Evolutionary conservation across 352 stramenopile genomes (phyloP).

Genomic region (Phytophthora tentaculata): DNA sequence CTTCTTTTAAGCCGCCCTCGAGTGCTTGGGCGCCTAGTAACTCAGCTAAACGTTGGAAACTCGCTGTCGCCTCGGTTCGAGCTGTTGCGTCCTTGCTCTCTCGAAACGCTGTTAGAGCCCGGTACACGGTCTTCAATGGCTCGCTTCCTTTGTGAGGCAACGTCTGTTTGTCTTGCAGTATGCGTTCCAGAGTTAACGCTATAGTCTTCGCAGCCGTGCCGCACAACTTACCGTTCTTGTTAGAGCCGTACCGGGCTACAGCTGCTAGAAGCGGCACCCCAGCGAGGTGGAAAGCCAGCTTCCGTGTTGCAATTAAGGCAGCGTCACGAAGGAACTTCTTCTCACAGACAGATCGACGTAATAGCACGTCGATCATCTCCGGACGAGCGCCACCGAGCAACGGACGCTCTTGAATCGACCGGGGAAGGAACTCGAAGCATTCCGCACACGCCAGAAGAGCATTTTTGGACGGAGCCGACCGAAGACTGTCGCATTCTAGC

Average conservation of each 20-base stretch:
- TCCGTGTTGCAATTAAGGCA: conserved; percentile 42
- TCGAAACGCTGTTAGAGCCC: conserved; percentile 51
- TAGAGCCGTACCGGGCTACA: conserved; percentile 50
- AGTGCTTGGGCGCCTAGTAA: conserved; percentile 43
- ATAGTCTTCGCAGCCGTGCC: conserved; percentile 54
- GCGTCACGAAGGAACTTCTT: conserved; percentile 79
- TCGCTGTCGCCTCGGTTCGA: conserved; percentile 41
- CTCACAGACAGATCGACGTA: conserved; percentile 72
- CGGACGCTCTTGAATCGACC: conserved; percentile 18
- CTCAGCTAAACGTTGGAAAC: conserved; percentile 53
- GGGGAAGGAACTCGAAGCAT: conserved; percentile 57
- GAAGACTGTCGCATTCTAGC: conserved; percentile 64
- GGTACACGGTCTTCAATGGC: conserved; percentile 35
- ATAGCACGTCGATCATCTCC: conserved; percentile 56
- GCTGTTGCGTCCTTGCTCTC: conserved; percentile 58
- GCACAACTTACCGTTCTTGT: conserved; percentile 69
- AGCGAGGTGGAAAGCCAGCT: conserved; percentile 50
- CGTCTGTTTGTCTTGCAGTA: conserved; percentile 29
- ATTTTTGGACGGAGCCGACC: conserved; percentile 76
- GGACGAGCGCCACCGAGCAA: conserved; percentile 29
- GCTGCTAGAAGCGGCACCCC: conserved; percentile 48
- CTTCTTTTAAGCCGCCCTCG: conserved; percentile 35
- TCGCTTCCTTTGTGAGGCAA: conserved; percentile 12
- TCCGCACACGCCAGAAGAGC: conserved; percentile 64
- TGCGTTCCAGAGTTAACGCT: conserved; percentile 34